Conservation (phyloP, 164 flowering plant genomes). For the Nymphaea thermarum region DNA sequence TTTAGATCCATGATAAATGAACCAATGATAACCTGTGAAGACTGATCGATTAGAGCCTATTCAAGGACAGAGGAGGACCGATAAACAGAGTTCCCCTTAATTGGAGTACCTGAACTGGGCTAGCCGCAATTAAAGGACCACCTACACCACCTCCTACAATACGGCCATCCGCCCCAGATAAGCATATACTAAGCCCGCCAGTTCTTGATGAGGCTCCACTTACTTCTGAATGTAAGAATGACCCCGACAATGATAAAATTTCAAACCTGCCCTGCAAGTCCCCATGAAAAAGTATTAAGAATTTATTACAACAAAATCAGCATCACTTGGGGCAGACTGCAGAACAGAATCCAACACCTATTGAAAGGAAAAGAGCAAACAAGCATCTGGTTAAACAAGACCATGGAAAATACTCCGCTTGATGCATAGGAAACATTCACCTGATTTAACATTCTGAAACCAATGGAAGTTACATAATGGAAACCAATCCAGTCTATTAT, state of each 20-base stretch:
- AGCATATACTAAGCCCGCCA: constrained; percentile 85
- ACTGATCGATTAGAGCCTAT: background rate
- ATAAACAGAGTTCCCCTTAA: background rate
- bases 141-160: constrained; percentile 87
- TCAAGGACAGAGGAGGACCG: background rate
- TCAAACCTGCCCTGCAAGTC: constrained; percentile 66
- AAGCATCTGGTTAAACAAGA: background rate
- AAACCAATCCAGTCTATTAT: background rate
- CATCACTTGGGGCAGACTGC: too few relatives aligned
- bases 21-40: constrained; percentile 50
- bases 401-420: too few relatives aligned
- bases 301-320: too few relatives aligned
- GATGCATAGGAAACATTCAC: too few relatives aligned
- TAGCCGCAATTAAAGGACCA: constrained; percentile 71
- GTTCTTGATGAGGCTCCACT: constrained; percentile 49
- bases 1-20: constrained; percentile 36
- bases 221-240: constrained; percentile 52
- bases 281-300: too few relatives aligned
- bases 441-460: too few relatives aligned
- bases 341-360: too few relatives aligned
- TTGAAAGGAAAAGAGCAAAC: background rate
- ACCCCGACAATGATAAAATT: constrained; percentile 74
- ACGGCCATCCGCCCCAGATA: constrained; percentile 61
- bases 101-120: constrained; percentile 71
- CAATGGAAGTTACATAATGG: background rate